Conservation (phyloP, 1,139 yeast species). For the Magnusiomyces tetraspermus region DNA sequence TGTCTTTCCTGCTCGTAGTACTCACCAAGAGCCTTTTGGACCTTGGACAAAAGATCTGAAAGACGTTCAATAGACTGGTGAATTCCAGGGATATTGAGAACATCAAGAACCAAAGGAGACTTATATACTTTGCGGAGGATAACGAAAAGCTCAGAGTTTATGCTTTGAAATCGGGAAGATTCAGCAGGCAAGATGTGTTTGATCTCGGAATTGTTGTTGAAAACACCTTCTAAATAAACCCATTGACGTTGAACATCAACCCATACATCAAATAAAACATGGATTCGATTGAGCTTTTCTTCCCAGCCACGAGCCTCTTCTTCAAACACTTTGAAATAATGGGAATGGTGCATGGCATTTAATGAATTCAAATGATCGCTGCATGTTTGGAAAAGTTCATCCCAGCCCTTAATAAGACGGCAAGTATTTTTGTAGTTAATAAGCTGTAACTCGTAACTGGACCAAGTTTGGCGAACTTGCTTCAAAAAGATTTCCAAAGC, state of each 20-base stretch:
- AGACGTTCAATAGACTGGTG: conserved; percentile 42
- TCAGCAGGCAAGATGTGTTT: conserved; percentile 60
- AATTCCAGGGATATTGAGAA: conserved; percentile 46
- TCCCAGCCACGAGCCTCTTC: conserved; percentile 51
- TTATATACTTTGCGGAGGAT: conserved; percentile 45
- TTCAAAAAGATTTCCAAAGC: conserved; percentile 50
- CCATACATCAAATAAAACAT: conserved; percentile 57
- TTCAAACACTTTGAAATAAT: conserved; percentile 53
- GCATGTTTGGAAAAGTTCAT: conserved; percentile 48
- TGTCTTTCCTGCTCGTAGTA: conserved; percentile 76
- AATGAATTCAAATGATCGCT: conserved; percentile 55
- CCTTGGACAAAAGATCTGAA: conserved; percentile 46
- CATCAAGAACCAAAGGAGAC: conserved; percentile 47
- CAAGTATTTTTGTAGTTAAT: conserved; percentile 47
- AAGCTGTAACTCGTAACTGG: conserved; percentile 41
- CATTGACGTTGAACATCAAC: conserved; percentile 82
- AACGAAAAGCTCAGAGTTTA: conserved; percentile 52
- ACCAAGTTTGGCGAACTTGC: conserved; percentile 37
- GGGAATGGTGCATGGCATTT: conserved; percentile 63
- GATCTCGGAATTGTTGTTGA: conserved; percentile 48
- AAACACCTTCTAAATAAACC: conserved; percentile 77
- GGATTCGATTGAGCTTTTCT: conserved; percentile 43
- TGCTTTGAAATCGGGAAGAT: conserved; percentile 52
- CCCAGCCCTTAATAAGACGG: conserved; percentile 63
- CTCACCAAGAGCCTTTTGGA: conserved; percentile 62